Conservation (phyloP, 768 basidiomycete species). For the Agrocybe praecox region DNA sequence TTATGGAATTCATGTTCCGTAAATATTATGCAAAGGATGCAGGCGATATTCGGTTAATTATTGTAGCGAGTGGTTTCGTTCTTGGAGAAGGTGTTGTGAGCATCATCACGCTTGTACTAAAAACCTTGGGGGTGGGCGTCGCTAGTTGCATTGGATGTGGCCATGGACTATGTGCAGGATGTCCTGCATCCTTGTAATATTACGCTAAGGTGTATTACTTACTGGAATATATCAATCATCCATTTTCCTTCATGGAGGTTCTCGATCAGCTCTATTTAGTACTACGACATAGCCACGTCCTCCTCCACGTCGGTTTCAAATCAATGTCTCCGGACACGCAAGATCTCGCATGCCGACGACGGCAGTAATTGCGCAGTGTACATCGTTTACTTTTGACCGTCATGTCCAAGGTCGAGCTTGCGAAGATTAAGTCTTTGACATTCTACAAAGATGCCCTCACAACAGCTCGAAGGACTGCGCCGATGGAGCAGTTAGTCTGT, state of each 20-base stretch:
- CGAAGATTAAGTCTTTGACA: slow-evolving; percentile 72
- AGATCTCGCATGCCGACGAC: neutral
- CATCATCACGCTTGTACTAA: slow-evolving; percentile 73
- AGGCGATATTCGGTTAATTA: slow-evolving; percentile 74
- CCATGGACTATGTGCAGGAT: slow-evolving; percentile 73
- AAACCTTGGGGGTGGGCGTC: slow-evolving; percentile 73
- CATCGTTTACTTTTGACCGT: neutral
- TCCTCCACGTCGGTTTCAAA: neutral
- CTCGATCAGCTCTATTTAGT: neutral
- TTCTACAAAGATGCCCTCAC: slow-evolving; percentile 78
- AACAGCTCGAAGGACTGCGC: slow-evolving; percentile 58
- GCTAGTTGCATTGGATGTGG: slow-evolving; percentile 88
- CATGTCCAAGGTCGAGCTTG: slow-evolving; percentile 76
- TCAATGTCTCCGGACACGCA: slow-evolving; percentile 2
- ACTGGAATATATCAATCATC: too few relatives aligned
- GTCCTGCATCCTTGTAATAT: slow-evolving; percentile 38
- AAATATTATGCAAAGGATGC: slow-evolving; percentile 50
- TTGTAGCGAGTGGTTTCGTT: slow-evolving; percentile 94
- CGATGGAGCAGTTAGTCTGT: slow-evolving; percentile 82
- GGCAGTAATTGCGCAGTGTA: neutral
- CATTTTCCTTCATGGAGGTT: neutral
- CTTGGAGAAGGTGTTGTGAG: slow-evolving; percentile 93
- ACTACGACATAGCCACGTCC: neutral
- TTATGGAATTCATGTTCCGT: slow-evolving; percentile 74
- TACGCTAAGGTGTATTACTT: neutral